Percentiles rank a stretch among this genome's conserved stretches.
Conservation (phyloP, 2,329 filamentous ascomycete genomes). For the Paracamarosporium sp. region DNA sequence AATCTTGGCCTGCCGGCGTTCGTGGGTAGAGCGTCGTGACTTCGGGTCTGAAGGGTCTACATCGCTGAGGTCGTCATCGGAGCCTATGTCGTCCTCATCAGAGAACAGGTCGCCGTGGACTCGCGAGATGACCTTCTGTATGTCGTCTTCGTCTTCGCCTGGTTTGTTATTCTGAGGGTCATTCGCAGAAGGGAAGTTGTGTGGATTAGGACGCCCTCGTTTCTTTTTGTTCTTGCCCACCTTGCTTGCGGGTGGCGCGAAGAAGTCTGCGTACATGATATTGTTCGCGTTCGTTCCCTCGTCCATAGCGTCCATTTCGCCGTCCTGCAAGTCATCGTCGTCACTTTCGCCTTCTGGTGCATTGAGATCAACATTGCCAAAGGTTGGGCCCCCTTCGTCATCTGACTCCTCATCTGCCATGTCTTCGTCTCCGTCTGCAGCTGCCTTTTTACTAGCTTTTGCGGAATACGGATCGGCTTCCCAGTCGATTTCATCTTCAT, state of each 20-base stretch:
- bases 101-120: slow-evolving; percentile 92
- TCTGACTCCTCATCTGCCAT: slow-evolving; percentile 66
- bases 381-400: slow-evolving; percentile 81
- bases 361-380: slow-evolving; percentile 78
- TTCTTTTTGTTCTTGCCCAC: slow-evolving; percentile 65
- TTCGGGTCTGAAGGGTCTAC: slow-evolving; percentile 72
- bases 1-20: slow-evolving; percentile 84
- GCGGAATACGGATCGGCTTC: slow-evolving; percentile 72
- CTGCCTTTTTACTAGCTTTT: slow-evolving; percentile 35
- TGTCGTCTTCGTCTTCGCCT: slow-evolving; percentile 64
- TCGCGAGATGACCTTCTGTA: slow-evolving; percentile 83
- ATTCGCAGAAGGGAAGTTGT: slow-evolving; percentile 49
- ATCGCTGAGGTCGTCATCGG: slow-evolving; percentile 64
- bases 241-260: slow-evolving; percentile 82
- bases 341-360: slow-evolving; percentile 74
- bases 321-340: slow-evolving; percentile 66
- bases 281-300: slow-evolving; percentile 80
- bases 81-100: slow-evolving; percentile 66
- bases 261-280: slow-evolving; percentile 91
- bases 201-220: slow-evolving; percentile 62
- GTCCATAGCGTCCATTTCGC: slow-evolving; percentile 59
- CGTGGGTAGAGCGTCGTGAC: slow-evolving; percentile 81
- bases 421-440: slow-evolving; percentile 38
- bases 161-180: slow-evolving; percentile 50
- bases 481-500: slow-evolving; percentile 85